phyloP scores from a whole-genome alignment of 306 rosid species.

The Lagenaria siceraria region DNA sequence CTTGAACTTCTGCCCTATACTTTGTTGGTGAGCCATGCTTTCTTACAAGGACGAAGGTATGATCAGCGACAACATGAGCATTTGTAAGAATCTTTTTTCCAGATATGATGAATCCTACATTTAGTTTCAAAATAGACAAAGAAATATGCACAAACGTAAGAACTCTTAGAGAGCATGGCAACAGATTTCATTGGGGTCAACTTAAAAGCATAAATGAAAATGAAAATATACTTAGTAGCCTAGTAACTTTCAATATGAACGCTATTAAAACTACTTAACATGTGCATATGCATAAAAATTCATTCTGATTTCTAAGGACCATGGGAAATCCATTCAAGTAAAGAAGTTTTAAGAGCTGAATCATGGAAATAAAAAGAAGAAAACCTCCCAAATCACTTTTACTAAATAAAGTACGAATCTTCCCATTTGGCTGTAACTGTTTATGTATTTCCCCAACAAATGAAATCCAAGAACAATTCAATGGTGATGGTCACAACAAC shows the following conservation, averaged over 20 bases:
- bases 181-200: not conserved
- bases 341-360: not conserved
- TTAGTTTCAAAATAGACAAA: not conserved
- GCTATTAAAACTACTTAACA: not conserved
- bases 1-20: slow-evolving; percentile 68
- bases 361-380: not conserved
- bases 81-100: slow-evolving; percentile 74
- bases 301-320: not conserved
- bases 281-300: not conserved
- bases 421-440: not conserved
- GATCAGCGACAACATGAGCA: slow-evolving; percentile 92
- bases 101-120: slow-evolving; percentile 58
- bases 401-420: not conserved
- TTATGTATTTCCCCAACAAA: not conserved
- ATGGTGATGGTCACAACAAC: not conserved
- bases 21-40: slow-evolving; percentile 87
- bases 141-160: not conserved
- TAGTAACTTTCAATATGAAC: not conserved
- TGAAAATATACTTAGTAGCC: not conserved
- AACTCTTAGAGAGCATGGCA: not conserved
- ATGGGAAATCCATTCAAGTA: not conserved
- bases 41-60: slow-evolving; percentile 77
- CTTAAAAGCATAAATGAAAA: not conserved
- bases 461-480: not conserved
- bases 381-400: not conserved